Conservation (phyloP, 108 stramenopile species). For the Schizochytrium sp. region DNA sequence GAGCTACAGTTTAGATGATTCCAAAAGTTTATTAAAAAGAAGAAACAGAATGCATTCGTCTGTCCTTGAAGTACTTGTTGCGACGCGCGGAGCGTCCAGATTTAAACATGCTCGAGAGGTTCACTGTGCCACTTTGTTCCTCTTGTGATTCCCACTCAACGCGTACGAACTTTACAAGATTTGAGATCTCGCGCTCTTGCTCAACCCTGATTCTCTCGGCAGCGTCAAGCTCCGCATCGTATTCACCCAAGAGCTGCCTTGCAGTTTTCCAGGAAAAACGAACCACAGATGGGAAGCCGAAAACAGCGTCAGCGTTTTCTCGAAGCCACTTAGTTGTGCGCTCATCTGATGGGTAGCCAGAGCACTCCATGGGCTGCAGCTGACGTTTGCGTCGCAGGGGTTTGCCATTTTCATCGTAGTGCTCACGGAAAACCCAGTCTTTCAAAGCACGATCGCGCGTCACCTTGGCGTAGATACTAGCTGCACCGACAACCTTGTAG, state of each 20-base stretch:
- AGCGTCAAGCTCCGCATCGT: constrained; percentile 15
- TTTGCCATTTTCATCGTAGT: constrained; percentile 40
- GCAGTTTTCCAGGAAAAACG: constrained; percentile 54
- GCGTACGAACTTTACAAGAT: background rate
- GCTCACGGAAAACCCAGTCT: constrained; percentile 61
- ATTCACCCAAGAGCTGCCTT: background rate
- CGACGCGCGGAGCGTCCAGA: background rate
- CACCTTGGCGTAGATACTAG: constrained; percentile 83
- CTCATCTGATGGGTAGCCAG: constrained; percentile 36
- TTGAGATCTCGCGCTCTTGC: background rate
- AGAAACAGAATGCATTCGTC: background rate
- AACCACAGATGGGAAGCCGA: constrained; percentile 47
- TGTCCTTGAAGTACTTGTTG: constrained; percentile 31
- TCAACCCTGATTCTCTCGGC: background rate
- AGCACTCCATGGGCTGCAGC: background rate
- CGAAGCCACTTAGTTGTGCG: constrained; percentile 25
- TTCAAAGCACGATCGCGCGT: constrained; percentile 72
- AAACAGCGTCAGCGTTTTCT: constrained; percentile 15
- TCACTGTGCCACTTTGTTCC: constrained; percentile 2
- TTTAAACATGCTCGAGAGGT: background rate
- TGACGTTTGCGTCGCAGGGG: background rate
- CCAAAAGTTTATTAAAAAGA: background rate
- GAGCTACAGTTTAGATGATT: background rate
- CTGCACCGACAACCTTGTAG: constrained; percentile 87
- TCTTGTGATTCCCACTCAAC: constrained; percentile 48